Percentiles rank a stretch among this genome's conserved stretches.
These are phyloP conservation scores for Aureobasidium leucospermi DNA, from an alignment of 2,329 filamentous ascomycete genomes.

Conservation along the genomic window DNA sequence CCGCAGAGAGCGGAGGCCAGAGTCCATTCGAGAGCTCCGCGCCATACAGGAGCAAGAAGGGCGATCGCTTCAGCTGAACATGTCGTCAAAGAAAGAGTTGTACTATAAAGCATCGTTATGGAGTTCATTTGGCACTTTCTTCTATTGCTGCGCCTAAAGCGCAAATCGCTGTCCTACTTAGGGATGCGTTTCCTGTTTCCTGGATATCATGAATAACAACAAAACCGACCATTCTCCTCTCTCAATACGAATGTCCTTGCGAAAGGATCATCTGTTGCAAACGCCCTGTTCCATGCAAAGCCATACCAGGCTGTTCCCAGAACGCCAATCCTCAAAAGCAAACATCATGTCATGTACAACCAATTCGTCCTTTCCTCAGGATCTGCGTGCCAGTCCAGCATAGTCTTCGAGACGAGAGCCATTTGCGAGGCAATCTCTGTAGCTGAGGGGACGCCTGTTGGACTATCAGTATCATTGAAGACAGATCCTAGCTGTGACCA, in stretches of 20 bases:
- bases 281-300: not conserved
- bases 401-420: constrained; percentile 28
- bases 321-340: not conserved
- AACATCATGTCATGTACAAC: not conserved
- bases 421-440: constrained; percentile 28
- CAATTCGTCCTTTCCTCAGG: not conserved
- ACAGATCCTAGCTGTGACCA: not conserved
- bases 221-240: not conserved
- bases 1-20: constrained; percentile 62
- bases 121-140: not conserved
- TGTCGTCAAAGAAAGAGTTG: not conserved
- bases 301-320: not conserved
- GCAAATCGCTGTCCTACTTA: not conserved
- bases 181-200: not conserved
- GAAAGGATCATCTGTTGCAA: not conserved
- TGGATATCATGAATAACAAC: constrained; percentile 2
- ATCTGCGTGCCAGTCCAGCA: constrained; percentile 19
- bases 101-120: not conserved
- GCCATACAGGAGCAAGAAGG: constrained; percentile 71
- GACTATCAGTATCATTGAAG: not conserved
- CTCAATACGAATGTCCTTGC: not conserved
- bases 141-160: not conserved
- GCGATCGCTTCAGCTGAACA: constrained; percentile 63
- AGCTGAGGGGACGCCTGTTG: constrained; percentile 27
- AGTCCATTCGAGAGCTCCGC: constrained; percentile 79